A percentile compares a stretch with the other conserved stretches of the same genome.
These are phyloP conservation scores for Xylaria palmicola DNA, from an alignment of 495 filamentous ascomycete species.

Conservation along the genomic window DNA sequence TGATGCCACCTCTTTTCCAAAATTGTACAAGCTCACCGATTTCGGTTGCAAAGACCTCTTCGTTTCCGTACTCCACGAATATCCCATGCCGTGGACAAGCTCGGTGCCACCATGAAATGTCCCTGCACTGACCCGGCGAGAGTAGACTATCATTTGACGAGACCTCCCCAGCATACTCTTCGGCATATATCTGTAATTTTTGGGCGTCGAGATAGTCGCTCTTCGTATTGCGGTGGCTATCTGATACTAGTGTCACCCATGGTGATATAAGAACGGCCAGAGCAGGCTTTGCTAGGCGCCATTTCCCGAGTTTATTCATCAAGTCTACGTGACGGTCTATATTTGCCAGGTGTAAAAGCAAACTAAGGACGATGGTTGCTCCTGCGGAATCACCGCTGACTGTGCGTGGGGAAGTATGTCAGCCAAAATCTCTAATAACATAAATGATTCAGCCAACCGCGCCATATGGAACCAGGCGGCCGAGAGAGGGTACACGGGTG, in stretches of 20 bases:
- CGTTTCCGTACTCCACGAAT: slow-evolving; percentile 63
- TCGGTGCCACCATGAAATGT: slow-evolving; percentile 59
- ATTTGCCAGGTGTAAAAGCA: slow-evolving; percentile 58
- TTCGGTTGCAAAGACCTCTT: slow-evolving; percentile 69
- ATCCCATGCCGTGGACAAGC: slow-evolving; percentile 60
- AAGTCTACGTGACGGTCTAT: slow-evolving; percentile 28
- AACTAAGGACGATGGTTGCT: slow-evolving; percentile 63
- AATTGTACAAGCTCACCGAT: slow-evolving; percentile 52
- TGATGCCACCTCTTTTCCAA: slow-evolving; percentile 46
- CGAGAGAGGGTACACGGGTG: too few relatives aligned
- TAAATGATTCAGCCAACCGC: too few relatives aligned
- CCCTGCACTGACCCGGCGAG: slow-evolving; percentile 66
- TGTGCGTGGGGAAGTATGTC: too few relatives aligned
- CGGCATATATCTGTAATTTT: slow-evolving; percentile 60
- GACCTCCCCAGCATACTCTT: slow-evolving; percentile 57
- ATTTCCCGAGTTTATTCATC: slow-evolving; percentile 23
- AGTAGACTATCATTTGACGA: slow-evolving; percentile 53
- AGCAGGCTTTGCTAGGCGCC: slow-evolving; percentile 39
- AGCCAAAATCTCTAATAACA: too few relatives aligned
- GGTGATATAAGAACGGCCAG: slow-evolving; percentile 59
- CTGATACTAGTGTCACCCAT: slow-evolving; percentile 60
- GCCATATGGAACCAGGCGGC: too few relatives aligned
- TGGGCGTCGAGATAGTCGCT: slow-evolving; percentile 60
- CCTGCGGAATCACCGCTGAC: slow-evolving; percentile 75
- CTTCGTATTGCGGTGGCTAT: slow-evolving; percentile 53